Percentiles rank a stretch among this genome's conserved stretches.
These are phyloP conservation scores for Glycine soja DNA, from an alignment of 306 rosid genomes.

Conservation along the genomic window DNA sequence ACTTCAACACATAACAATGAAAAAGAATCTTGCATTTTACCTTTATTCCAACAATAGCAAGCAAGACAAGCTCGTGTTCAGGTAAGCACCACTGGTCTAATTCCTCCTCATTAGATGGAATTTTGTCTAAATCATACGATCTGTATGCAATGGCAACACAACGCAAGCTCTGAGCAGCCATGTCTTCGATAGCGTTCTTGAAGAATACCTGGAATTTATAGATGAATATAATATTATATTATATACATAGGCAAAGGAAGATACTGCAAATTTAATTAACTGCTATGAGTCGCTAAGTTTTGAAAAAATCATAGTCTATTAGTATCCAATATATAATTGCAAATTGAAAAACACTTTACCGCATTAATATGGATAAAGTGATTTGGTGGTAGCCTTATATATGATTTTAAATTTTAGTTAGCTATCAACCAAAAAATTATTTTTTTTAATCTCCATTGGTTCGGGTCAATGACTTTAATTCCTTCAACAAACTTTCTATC, in stretches of 20 bases:
- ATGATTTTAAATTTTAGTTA: constrained; percentile 19
- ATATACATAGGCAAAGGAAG: constrained; percentile 17
- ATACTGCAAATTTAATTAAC: constrained; percentile 14
- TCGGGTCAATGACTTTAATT: constrained; percentile 35
- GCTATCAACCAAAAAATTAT: constrained; percentile 18
- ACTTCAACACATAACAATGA: constrained; percentile 3
- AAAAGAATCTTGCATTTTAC: constrained; percentile 51
- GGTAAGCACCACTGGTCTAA: constrained; percentile 83
- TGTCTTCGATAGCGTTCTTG: constrained; percentile 68
- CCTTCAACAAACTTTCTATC: constrained; percentile 40
- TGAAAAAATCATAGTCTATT: neutral
- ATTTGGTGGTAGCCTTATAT: constrained; percentile 21
- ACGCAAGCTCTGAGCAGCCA: constrained; percentile 93
- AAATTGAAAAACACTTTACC: constrained; percentile 38
- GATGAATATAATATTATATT: neutral
- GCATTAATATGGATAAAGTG: constrained; percentile 6
- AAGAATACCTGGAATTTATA: constrained; percentile 63
- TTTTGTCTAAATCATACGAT: constrained; percentile 65
- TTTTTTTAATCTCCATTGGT: constrained; percentile 26
- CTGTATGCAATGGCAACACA: constrained; percentile 95
- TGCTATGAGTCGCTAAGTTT: constrained; percentile 4
- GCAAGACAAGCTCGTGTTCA: constrained; percentile 81
- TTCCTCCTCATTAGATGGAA: constrained; percentile 74
- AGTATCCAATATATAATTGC: constrained; percentile 21
- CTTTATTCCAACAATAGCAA: constrained; percentile 95